phyloP scores from a whole-genome alignment of 106 monocot species.

The Dactylorhiza incarnata region DNA sequence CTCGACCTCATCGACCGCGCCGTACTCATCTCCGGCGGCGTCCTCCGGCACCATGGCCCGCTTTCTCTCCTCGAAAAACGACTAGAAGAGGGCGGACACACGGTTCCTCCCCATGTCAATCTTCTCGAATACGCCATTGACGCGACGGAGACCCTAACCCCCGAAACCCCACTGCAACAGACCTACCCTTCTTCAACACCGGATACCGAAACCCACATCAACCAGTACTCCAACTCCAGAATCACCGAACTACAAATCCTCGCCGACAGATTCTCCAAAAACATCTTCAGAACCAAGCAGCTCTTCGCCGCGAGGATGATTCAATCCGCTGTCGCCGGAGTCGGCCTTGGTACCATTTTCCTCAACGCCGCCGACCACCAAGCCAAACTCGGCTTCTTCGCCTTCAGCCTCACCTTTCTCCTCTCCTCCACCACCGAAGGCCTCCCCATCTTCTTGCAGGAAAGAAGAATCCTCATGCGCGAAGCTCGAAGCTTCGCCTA shows the following conservation, averaged over 20 bases:
- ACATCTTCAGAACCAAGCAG: slow-evolving; percentile 59
- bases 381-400: slow-evolving; percentile 68
- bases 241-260: slow-evolving; percentile 47
- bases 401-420: slow-evolving; percentile 84
- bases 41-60: slow-evolving; percentile 56
- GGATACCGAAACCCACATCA: not conserved
- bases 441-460: slow-evolving; percentile 75
- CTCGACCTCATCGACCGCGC: slow-evolving; percentile 60
- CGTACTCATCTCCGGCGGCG: slow-evolving; percentile 52
- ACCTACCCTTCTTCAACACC: not conserved
- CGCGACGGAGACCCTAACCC: slow-evolving; percentile 6
- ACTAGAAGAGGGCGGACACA: slow-evolving; percentile 46
- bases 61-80: slow-evolving; percentile 30
- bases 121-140: slow-evolving; percentile 89
- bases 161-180: not conserved
- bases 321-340: slow-evolving; percentile 50
- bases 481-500: slow-evolving; percentile 79
- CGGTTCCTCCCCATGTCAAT: slow-evolving; percentile 69
- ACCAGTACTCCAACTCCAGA: slow-evolving; percentile 44
- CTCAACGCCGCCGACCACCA: slow-evolving; percentile 45
- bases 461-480: slow-evolving; percentile 54
- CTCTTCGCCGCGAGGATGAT: slow-evolving; percentile 61
- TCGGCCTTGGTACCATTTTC: slow-evolving; percentile 67
- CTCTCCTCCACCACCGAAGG: slow-evolving; percentile 83
- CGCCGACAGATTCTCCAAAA: slow-evolving; percentile 54